Conservation (phyloP, 495 filamentous ascomycete species). For the Trichocladium antarcticum region DNA sequence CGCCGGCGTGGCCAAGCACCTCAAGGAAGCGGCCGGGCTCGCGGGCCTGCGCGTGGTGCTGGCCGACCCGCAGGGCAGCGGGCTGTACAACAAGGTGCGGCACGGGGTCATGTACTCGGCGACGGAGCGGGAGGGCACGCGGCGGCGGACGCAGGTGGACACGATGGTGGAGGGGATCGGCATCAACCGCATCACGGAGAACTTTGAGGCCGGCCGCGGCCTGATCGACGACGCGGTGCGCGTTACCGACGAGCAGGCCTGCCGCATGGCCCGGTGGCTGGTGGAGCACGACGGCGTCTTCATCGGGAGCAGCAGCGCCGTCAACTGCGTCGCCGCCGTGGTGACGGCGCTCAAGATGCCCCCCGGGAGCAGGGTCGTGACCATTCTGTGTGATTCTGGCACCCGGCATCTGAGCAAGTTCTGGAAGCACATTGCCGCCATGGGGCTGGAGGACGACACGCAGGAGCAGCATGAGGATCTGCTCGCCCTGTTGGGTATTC, state of each 20-base stretch:
- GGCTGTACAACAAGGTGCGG: slow-evolving; percentile 78
- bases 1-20: slow-evolving; percentile 67
- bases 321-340: slow-evolving; percentile 90
- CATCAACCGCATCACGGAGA: slow-evolving; percentile 81
- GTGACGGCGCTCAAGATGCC: slow-evolving; percentile 60
- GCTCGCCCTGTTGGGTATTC: slow-evolving; percentile 29
- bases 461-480: slow-evolving; percentile 19
- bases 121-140: slow-evolving; percentile 80
- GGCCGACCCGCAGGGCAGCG: slow-evolving; percentile 90
- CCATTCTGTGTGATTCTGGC: slow-evolving; percentile 83
- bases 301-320: slow-evolving; percentile 82
- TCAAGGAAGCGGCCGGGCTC: slow-evolving; percentile 50
- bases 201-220: slow-evolving; percentile 76
- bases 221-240: slow-evolving; percentile 82
- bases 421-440: slow-evolving; percentile 68
- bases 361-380: slow-evolving; percentile 68
- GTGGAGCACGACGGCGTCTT: slow-evolving; percentile 96
- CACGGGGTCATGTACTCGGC: slow-evolving; percentile 92
- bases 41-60: slow-evolving; percentile 59
- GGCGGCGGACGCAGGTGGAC: slow-evolving; percentile 82
- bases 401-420: slow-evolving; percentile 88
- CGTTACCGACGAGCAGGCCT: slow-evolving; percentile 84
- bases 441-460: slow-evolving; percentile 14
- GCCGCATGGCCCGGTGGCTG: slow-evolving; percentile 86
- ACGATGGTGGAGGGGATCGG: slow-evolving; percentile 94